phyloP scores from a whole-genome alignment of 225 moss, liverwort and hornwort species.

The Straminergon stramineum region DNA sequence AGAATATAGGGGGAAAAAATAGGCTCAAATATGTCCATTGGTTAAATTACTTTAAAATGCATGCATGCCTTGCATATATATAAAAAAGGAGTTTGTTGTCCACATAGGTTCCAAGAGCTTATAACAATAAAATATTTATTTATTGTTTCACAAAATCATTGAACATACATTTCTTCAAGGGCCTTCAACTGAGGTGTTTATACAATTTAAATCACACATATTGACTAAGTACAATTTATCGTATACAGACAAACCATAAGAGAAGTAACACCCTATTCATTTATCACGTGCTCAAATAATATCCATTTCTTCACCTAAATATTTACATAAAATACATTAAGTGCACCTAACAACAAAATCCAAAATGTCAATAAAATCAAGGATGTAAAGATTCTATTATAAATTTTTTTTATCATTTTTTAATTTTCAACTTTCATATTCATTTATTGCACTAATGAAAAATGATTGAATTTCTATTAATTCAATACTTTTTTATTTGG shows the following conservation, averaged over 20 bases:
- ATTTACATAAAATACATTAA: background rate
- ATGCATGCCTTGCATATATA: background rate
- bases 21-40: accelerated
- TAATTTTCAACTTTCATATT: background rate
- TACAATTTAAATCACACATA: background rate
- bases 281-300: background rate
- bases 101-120: background rate
- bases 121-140: background rate
- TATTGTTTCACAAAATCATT: background rate
- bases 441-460: background rate
- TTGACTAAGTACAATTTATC: background rate
- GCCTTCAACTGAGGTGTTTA: background rate
- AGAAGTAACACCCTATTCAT: background rate
- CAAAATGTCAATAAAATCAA: background rate
- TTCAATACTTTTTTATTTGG: too few relatives aligned
- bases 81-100: accelerated
- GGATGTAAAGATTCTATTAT: too few relatives aligned
- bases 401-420: background rate
- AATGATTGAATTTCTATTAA: background rate
- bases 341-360: background rate
- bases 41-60: background rate
- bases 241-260: background rate
- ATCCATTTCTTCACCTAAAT: background rate
- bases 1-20: accelerated
- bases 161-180: too few relatives aligned